Conservation (phyloP, 176 grass and related monocot genomes). For the Saccharum officinarum region DNA sequence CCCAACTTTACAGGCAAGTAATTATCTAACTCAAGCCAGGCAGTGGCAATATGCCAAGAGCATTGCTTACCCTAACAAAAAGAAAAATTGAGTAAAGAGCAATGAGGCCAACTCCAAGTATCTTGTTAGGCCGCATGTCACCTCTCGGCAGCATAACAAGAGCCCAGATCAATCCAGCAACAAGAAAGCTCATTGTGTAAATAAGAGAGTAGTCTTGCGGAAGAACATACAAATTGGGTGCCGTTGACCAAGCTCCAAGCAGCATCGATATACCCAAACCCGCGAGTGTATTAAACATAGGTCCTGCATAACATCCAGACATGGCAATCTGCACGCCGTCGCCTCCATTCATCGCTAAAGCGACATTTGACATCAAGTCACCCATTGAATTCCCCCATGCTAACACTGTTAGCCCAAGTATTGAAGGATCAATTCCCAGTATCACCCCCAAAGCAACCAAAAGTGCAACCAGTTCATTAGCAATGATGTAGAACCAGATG, state of each 20-base stretch:
- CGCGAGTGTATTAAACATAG: constrained; percentile 99
- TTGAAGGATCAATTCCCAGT: constrained; percentile 89
- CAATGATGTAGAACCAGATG: constrained; percentile 94
- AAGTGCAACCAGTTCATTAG: constrained; percentile 93
- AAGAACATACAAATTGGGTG: constrained; percentile 62
- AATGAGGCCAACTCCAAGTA: constrained; percentile 81
- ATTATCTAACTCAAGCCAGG: constrained; percentile 61
- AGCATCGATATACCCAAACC: constrained; percentile 92
- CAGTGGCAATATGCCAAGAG: constrained; percentile 68
- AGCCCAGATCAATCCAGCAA: constrained; percentile 81
- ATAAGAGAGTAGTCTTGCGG: constrained; percentile 76
- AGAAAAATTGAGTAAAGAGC: constrained; percentile 83
- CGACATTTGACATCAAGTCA: constrained; percentile 95
- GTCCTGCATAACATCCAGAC: constrained; percentile 97
- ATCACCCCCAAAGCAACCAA: constrained; percentile 89
- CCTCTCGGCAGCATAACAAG: constrained; percentile 64
- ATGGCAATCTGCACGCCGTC: constrained; percentile 92
- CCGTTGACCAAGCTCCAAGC: constrained; percentile 78
- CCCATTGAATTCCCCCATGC: constrained; percentile 99
- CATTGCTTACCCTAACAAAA: constrained; percentile 71
- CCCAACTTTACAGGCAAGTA: constrained; percentile 27
- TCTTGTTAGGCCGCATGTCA: constrained; percentile 85
- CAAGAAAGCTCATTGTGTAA: constrained; percentile 88
- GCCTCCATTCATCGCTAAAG: constrained; percentile 86
- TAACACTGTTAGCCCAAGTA: constrained; percentile 90